Evolutionary conservation across 176 grass and related monocot genomes (phyloP).

Genomic region (Musa troglodytarum): DNA sequence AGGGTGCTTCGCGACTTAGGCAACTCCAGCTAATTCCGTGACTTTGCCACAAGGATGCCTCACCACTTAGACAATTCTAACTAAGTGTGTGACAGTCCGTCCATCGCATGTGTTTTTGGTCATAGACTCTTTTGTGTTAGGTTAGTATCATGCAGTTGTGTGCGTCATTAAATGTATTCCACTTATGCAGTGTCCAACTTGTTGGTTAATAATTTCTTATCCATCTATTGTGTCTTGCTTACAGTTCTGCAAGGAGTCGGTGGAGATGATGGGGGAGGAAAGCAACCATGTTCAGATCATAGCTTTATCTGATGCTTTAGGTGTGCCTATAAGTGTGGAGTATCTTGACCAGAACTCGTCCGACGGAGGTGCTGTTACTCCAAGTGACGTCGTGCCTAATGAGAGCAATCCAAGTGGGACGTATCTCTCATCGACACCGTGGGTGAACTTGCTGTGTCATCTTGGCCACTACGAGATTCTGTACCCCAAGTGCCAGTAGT

Average conservation of each 20-base stretch:
- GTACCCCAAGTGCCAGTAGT: slow-evolving; percentile 40
- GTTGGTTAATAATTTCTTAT: background rate
- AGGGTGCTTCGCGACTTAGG: too few relatives aligned
- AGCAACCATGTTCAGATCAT: slow-evolving; percentile 81
- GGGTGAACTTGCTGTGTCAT: slow-evolving; percentile 67
- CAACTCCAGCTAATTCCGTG: too few relatives aligned
- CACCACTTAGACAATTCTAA: too few relatives aligned
- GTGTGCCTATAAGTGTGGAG: slow-evolving; percentile 78
- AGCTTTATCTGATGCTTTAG: slow-evolving; percentile 72
- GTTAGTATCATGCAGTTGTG: too few relatives aligned
- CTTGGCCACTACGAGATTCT: slow-evolving; percentile 90
- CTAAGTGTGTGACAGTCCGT: too few relatives aligned
- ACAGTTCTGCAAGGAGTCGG: slow-evolving; percentile 78
- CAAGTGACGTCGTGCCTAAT: slow-evolving; percentile 63
- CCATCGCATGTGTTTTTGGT: too few relatives aligned
- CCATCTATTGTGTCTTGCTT: background rate
- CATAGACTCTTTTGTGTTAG: too few relatives aligned
- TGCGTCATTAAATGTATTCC: background rate
- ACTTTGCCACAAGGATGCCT: too few relatives aligned
- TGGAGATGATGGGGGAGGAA: slow-evolving; percentile 94
- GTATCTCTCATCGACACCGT: slow-evolving; percentile 28
- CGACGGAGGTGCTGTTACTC: slow-evolving; percentile 30
- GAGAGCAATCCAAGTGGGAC: slow-evolving; percentile 9
- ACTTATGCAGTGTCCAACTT: background rate
- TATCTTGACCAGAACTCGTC: slow-evolving; percentile 61